Evolutionary conservation across 148 eudicot species (phyloP).

Genomic region (Fallopia convolvulus): DNA sequence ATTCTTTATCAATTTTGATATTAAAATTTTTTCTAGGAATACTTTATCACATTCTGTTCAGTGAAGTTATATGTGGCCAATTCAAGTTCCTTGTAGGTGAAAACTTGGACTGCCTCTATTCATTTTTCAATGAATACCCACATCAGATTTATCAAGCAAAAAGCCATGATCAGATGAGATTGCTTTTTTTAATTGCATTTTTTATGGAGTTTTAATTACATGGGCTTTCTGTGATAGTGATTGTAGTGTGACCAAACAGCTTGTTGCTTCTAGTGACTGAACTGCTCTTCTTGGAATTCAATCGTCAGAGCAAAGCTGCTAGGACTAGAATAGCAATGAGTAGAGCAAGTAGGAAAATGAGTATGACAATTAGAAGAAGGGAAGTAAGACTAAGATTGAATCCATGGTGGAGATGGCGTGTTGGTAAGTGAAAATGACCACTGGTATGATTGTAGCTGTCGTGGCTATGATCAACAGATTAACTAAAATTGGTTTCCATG

Average conservation of each 20-base stretch:
- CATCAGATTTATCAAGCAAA: not conserved
- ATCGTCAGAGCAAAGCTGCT: conserved; percentile 41
- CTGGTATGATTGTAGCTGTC: not conserved
- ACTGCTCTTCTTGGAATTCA: conserved; percentile 24
- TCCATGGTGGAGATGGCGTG: not conserved
- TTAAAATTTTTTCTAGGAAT: too few relatives aligned
- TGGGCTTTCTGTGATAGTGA: conserved; percentile 29
- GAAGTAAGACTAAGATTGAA: conserved; percentile 17
- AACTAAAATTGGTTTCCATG: not conserved
- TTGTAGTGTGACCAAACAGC: conserved; percentile 23
- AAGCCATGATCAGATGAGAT: not conserved
- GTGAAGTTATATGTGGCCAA: conserved; percentile 64
- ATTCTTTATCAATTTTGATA: too few relatives aligned
- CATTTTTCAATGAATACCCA: not conserved
- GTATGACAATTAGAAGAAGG: conserved; percentile 45
- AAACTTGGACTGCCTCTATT: conserved; percentile 67
- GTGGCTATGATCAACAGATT: not conserved
- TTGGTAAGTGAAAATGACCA: not conserved
- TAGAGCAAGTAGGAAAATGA: conserved; percentile 42
- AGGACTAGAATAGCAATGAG: conserved; percentile 39
- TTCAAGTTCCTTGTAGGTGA: conserved; percentile 76
- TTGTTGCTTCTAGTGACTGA: conserved; percentile 12
- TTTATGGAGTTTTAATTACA: conserved; percentile 14
- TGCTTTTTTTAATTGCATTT: not conserved
- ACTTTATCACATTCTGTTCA: conserved; percentile 51